Conservation (phyloP, 192 early-diverging fungal genomes). For the Helicostylum pulchrum region DNA sequence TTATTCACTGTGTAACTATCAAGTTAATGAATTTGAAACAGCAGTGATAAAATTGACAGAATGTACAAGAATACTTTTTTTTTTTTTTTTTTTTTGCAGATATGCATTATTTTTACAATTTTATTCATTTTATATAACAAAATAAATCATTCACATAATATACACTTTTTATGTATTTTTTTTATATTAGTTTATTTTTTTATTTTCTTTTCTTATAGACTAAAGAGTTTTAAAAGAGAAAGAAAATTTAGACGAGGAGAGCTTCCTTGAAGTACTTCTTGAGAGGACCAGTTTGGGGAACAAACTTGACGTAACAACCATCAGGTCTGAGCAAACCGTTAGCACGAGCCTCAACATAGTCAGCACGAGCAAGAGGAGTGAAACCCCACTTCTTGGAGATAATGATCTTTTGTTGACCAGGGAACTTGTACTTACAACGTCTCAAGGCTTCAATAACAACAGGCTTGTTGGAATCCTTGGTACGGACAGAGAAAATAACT, state of each 20-base stretch:
- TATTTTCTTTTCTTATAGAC: too few relatives aligned
- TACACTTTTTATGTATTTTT: too few relatives aligned
- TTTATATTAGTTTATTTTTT: too few relatives aligned
- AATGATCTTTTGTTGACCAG: slow-evolving; percentile 97
- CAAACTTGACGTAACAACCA: slow-evolving; percentile 94
- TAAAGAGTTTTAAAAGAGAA: too few relatives aligned
- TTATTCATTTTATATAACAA: too few relatives aligned
- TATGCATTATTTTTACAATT: too few relatives aligned
- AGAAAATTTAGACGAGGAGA: slow-evolving; percentile 17
- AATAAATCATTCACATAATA: too few relatives aligned
- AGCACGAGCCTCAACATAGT: slow-evolving; percentile 77
- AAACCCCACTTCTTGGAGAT: slow-evolving; percentile 99
- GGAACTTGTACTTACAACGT: slow-evolving; percentile 99
- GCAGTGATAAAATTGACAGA: too few relatives aligned
- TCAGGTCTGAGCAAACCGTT: slow-evolving; percentile 83
- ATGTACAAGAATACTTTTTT: too few relatives aligned
- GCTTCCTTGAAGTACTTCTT: slow-evolving; percentile 30
- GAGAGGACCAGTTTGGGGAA: slow-evolving; percentile 82
- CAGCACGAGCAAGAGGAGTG: slow-evolving; percentile 92
- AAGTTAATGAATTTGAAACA: too few relatives aligned
- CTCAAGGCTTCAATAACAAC: slow-evolving; percentile 86
- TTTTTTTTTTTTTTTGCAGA: too few relatives aligned
- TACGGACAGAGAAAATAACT: slow-evolving; percentile 93
- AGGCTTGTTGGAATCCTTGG: slow-evolving; percentile 92
- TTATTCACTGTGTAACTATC: too few relatives aligned